Evolutionary conservation across 495 filamentous ascomycete species (phyloP), one percentile per base, ranked within the genome.

Genomic region (Zalerion maritima): DNA sequence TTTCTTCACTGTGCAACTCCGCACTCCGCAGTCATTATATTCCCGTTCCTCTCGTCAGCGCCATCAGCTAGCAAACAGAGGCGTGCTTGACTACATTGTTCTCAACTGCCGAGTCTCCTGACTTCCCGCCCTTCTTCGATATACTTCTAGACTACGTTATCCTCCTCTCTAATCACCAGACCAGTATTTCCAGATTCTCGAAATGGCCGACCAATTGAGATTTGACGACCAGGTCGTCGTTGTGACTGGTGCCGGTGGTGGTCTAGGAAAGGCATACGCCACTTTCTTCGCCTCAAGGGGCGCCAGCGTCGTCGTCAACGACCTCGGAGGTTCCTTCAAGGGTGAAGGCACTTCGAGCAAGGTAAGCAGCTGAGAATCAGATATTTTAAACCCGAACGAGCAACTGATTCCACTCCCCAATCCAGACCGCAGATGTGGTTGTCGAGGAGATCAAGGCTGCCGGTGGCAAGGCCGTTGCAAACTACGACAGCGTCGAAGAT

Each of bases 211-310:
- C 14, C 58, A 63, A 57, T 65, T 97, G 53, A 74, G 91, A 37
- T 97, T 75, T 53, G 89, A 96, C 64, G 80, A 81, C 53, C 92
- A 96, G 64, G 87, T 87, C 38, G 83, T 92, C 40, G 86, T 97
- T 31, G 81, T 97, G 40, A 97, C 91, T 26, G 89, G 89, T 41
- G 91, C 91, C 31, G 87, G 89, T 34, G 91, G 91, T 56, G 89
- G 91, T 35, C 58, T 96, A 31, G 89, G 89, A 29, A 91, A 85
- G 58, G 78, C 78, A 47, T 94, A 94, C 62, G 81, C 82, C 38
- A 59, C 73, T 21, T 94, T 94, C 68, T 96, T 93, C 51, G 89
- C 67, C 35, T 81, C 79, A 28, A 68, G 85, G 44, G 89, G 89
- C 39, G 89, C 89, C 30, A 96, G 83, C 58, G 80, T 97, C 38